Evolutionary conservation across 805 yeast species (phyloP).

Genomic region (Saturnispora sanitii): DNA sequence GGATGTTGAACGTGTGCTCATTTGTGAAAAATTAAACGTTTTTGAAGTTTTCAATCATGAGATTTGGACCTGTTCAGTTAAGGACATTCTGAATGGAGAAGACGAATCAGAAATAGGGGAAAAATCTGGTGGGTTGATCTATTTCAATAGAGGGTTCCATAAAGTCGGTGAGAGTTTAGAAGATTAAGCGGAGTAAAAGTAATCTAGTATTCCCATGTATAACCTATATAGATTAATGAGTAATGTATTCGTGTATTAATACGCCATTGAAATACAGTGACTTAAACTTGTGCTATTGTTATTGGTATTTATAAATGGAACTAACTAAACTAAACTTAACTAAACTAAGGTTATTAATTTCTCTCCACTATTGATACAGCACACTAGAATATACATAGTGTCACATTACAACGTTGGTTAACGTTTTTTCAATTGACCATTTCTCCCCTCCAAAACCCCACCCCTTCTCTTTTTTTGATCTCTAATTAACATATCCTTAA

Average conservation of each 20-base stretch:
- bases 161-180: conserved; percentile 22
- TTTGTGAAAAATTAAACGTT: conserved; percentile 46
- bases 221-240: neutral
- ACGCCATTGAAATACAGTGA: too few relatives aligned
- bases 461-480: conserved; percentile 16
- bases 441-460: conserved; percentile 20
- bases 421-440: conserved; percentile 10
- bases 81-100: conserved; percentile 36
- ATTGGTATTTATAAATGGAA: too few relatives aligned
- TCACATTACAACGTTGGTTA: too few relatives aligned
- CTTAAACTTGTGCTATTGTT: too few relatives aligned
- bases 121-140: conserved; percentile 54
- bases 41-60: conserved; percentile 75
- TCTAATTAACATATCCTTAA: conserved; percentile 17
- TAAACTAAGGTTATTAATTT: too few relatives aligned
- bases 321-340: too few relatives aligned
- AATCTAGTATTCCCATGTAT: neutral
- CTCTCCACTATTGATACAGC: too few relatives aligned
- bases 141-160: conserved; percentile 56
- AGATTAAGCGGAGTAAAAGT: conserved; percentile 8
- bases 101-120: conserved; percentile 10
- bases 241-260: too few relatives aligned
- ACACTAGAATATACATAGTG: too few relatives aligned
- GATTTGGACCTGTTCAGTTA: conserved; percentile 77
- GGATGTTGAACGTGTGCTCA: conserved; percentile 48